Evolutionary conservation across 257 asterid genomes (phyloP).

Genomic region (Salvia hispanica): DNA sequence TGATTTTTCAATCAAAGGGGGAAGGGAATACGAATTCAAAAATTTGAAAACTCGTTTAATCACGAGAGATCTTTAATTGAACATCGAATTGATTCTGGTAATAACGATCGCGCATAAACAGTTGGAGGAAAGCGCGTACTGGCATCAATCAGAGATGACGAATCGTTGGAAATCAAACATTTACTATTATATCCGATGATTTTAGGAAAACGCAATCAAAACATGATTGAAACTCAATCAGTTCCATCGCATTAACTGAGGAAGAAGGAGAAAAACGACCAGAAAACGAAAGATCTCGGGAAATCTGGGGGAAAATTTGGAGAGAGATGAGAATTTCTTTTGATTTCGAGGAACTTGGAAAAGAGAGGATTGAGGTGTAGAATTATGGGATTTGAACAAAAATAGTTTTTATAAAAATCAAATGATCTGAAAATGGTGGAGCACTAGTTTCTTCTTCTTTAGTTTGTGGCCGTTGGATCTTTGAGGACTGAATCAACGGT

Average conservation of each 20-base stretch:
- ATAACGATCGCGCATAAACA: slow-evolving; percentile 18
- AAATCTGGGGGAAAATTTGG: slow-evolving; percentile 3
- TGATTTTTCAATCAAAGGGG: not conserved
- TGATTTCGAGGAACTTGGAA: slow-evolving; percentile 16
- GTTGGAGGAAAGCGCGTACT: slow-evolving; percentile 26
- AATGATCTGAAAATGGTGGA: slow-evolving; percentile 36
- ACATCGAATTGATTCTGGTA: not conserved
- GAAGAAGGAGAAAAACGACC: not conserved
- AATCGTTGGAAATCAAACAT: not conserved
- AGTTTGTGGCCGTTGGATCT: slow-evolving; percentile 33
- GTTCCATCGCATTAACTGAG: slow-evolving; percentile 19
- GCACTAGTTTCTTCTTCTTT: slow-evolving; percentile 24
- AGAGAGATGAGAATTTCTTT: not conserved
- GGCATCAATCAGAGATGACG: not conserved
- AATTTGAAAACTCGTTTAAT: not conserved
- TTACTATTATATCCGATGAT: not conserved
- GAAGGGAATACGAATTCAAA: slow-evolving; percentile 19
- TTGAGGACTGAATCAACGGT: slow-evolving; percentile 36
- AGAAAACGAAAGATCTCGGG: not conserved
- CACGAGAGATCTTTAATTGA: slow-evolving; percentile 2
- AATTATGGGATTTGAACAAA: slow-evolving; percentile 28
- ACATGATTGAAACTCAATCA: slow-evolving; percentile 22
- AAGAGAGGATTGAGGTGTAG: slow-evolving; percentile 28
- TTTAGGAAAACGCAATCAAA: slow-evolving; percentile 5
- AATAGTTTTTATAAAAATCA: slow-evolving; percentile 28